Percentiles rank a stretch among this genome's conserved stretches.
Conservation (phyloP, 345 rosid genomes). For the Eutrema heterophyllum region DNA sequence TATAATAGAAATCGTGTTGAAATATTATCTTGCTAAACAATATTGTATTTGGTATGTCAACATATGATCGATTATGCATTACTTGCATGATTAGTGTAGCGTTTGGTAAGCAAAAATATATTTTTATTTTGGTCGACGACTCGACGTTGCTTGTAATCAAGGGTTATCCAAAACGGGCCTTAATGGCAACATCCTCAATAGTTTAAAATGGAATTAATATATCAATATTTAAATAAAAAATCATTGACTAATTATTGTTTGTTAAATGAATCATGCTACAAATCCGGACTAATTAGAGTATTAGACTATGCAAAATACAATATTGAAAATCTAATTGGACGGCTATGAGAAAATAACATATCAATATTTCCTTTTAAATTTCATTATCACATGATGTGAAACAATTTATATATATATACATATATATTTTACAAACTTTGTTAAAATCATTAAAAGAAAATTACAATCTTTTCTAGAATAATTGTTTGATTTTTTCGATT, state of each 20-base stretch:
- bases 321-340: not conserved
- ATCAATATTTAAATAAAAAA: not conserved
- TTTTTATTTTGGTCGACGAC: not conserved
- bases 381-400: conserved; percentile 4
- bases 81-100: conserved; percentile 24
- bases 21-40: not conserved
- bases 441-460: not conserved
- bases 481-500: not conserved
- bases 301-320: not conserved
- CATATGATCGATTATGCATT: conserved; percentile 21
- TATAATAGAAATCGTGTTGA: conserved; percentile 1
- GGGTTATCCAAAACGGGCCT: conserved; percentile 33
- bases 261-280: not conserved
- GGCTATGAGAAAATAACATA: conserved; percentile 20
- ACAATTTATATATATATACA: not conserved
- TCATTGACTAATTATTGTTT: not conserved
- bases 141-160: conserved; percentile 31
- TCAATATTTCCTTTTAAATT: conserved; percentile 5
- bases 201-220: not conserved
- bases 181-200: conserved; percentile 30
- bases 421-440: not conserved
- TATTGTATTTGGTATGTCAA: conserved; percentile 11
- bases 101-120: conserved; percentile 14
- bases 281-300: not conserved
- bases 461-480: not conserved